A percentile compares a stretch with the other conserved stretches of the same genome.
These are phyloP conservation scores for Pseudodiploospora longispora DNA, from an alignment of 2,329 filamentous ascomycete species.

Conservation along the genomic window DNA sequence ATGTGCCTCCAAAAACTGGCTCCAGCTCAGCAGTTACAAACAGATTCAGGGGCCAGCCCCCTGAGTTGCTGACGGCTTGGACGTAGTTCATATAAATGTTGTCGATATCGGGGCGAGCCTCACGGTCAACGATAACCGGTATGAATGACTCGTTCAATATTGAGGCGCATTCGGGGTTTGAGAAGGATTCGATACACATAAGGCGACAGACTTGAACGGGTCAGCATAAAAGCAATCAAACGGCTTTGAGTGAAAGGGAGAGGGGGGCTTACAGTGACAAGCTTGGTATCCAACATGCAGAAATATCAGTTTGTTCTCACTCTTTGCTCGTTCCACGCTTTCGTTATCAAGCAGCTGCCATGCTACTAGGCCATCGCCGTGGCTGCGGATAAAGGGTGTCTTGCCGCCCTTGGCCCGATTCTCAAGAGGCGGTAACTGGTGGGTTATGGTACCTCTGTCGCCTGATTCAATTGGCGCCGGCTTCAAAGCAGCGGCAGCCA, in stretches of 20 bases:
- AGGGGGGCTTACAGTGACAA: conserved; percentile 69
- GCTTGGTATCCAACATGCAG: conserved; percentile 92
- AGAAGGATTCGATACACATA: conserved; percentile 88
- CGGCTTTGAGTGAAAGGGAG: background rate
- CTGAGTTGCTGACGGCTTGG: conserved; percentile 80
- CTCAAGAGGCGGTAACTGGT: conserved; percentile 17
- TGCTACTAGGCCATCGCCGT: conserved; percentile 73
- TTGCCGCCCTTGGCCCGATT: conserved; percentile 30
- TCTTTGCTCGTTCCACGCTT: conserved; percentile 66
- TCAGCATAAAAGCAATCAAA: conserved; percentile 11
- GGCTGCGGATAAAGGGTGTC: conserved; percentile 57
- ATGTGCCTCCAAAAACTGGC: conserved; percentile 92
- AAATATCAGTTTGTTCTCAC: conserved; percentile 82
- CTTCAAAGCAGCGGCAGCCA: conserved; percentile 27
- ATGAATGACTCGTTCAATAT: conserved; percentile 84
- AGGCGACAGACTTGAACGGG: conserved; percentile 63
- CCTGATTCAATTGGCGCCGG: conserved; percentile 16
- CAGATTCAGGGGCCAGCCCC: conserved; percentile 94
- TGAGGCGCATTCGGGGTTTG: conserved; percentile 68
- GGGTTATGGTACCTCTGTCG: conserved; percentile 9
- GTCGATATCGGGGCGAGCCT: conserved; percentile 90
- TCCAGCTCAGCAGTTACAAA: conserved; percentile 90
- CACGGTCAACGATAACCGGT: conserved; percentile 85
- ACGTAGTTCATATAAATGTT: conserved; percentile 98
- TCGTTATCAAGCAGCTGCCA: conserved; percentile 87